Percentiles rank a stretch among this genome's conserved stretches.
These are phyloP conservation scores for Phytophthora capsici DNA, from an alignment of 352 stramenopile species.

Conservation along the genomic window DNA sequence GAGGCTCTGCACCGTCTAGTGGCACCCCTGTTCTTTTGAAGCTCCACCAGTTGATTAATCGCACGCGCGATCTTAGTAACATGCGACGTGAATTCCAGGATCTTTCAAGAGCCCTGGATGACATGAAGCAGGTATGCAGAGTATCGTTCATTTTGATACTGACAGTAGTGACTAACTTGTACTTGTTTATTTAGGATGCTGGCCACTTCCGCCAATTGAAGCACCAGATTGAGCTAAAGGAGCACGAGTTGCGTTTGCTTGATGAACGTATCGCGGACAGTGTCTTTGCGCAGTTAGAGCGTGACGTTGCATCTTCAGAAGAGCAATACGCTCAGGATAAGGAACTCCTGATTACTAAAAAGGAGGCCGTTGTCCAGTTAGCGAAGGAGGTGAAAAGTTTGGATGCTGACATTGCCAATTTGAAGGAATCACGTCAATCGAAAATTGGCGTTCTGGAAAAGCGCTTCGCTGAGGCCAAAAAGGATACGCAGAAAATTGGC, in stretches of 20 bases:
- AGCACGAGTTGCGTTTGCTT: constrained; percentile 80
- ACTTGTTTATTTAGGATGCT: constrained; percentile 51
- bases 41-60: constrained; percentile 80
- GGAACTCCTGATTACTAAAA: constrained; percentile 61
- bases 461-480: constrained; percentile 77
- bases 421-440: constrained; percentile 83
- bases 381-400: constrained; percentile 75
- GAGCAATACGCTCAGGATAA: constrained; percentile 80
- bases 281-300: constrained; percentile 79
- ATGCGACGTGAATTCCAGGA: constrained; percentile 79
- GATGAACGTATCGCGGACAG: constrained; percentile 84
- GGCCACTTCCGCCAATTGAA: constrained; percentile 75
- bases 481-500: constrained; percentile 70
- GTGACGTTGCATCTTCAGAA: constrained; percentile 68
- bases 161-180: constrained; percentile 10
- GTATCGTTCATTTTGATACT: neutral
- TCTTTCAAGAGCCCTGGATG: constrained; percentile 55
- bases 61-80: constrained; percentile 68
- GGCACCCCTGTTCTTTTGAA: constrained; percentile 81
- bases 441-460: constrained; percentile 85
- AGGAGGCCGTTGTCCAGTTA: constrained; percentile 79
- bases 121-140: constrained; percentile 69
- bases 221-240: constrained; percentile 85
- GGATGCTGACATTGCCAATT: constrained; percentile 80
- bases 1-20: constrained; percentile 83